Conservation (phyloP, 345 rosid genomes). For the Rhodomyrtus tomentosa region DNA sequence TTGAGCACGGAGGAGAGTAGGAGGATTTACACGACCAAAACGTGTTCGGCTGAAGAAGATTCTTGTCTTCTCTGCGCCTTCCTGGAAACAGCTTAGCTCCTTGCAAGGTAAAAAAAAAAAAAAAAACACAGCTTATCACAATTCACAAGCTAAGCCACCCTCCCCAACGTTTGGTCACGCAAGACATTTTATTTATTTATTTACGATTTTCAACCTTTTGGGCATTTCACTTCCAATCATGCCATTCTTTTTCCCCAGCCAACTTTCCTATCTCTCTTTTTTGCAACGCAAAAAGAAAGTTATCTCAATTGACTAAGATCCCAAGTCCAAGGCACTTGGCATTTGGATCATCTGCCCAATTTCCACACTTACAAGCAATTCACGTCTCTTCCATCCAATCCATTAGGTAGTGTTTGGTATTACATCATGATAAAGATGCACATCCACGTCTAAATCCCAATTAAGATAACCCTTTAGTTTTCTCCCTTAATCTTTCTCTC, state of each 20-base stretch:
- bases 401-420: not conserved
- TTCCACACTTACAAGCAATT: not conserved
- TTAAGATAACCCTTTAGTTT: not conserved
- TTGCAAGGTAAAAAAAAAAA: not conserved
- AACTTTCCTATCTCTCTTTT: not conserved
- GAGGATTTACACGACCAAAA: not conserved
- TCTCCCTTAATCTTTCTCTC: not conserved
- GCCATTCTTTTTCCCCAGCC: not conserved
- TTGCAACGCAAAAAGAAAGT: not conserved
- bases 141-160: not conserved
- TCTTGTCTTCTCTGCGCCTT: not conserved
- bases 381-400: not conserved
- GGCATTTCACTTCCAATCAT: not conserved
- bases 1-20: not conserved
- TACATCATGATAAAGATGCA: not conserved
- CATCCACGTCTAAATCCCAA: not conserved
- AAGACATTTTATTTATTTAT: not conserved
- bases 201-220: not conserved
- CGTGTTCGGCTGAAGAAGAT: not conserved
- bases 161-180: not conserved
- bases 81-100: not conserved
- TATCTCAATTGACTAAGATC: not conserved
- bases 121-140: not conserved
- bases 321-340: not conserved
- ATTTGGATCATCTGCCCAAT: not conserved